Percentiles rank a stretch among this genome's conserved stretches.
Evolutionary conservation across 306 rosid species (phyloP).

Genomic region (Casuarina equisetifolia): DNA sequence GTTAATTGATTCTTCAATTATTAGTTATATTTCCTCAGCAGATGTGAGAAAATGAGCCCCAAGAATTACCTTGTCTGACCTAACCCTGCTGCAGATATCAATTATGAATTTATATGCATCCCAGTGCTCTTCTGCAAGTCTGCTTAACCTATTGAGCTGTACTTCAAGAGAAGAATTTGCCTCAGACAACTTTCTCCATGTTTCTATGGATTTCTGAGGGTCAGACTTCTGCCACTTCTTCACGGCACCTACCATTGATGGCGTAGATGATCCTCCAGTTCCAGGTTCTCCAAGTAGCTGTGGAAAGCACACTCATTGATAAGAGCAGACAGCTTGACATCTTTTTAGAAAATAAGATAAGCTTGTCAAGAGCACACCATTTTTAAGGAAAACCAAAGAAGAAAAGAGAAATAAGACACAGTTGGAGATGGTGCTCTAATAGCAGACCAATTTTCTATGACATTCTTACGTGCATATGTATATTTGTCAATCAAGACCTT

Average conservation of each 20-base stretch:
- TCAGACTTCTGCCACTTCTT: conserved; percentile 94
- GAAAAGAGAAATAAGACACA: background rate
- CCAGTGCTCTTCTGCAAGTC: conserved; percentile 78
- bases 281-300: conserved; percentile 99
- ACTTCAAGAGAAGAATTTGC: conserved; percentile 74
- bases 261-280: conserved; percentile 93
- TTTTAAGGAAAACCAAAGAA: background rate
- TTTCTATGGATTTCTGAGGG: conserved; percentile 64
- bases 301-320: conserved; percentile 32
- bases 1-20: background rate
- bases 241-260: conserved; percentile 97
- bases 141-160: conserved; percentile 58
- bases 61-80: conserved; percentile 66
- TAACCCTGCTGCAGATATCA: conserved; percentile 62
- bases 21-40: background rate
- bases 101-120: conserved; percentile 68
- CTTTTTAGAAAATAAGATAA: conserved; percentile 14
- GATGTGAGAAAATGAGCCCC: conserved; percentile 5
- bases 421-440: background rate
- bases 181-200: conserved; percentile 82
- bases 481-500: no score
- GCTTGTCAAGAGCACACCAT: background rate
- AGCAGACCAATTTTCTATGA: no score
- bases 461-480: no score
- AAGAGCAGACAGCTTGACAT: background rate